Evolutionary conservation across 768 basidiomycete genomes (phyloP), one percentile per base, ranked within the genome.

Genomic region (Naganishia vishniacii): DNA sequence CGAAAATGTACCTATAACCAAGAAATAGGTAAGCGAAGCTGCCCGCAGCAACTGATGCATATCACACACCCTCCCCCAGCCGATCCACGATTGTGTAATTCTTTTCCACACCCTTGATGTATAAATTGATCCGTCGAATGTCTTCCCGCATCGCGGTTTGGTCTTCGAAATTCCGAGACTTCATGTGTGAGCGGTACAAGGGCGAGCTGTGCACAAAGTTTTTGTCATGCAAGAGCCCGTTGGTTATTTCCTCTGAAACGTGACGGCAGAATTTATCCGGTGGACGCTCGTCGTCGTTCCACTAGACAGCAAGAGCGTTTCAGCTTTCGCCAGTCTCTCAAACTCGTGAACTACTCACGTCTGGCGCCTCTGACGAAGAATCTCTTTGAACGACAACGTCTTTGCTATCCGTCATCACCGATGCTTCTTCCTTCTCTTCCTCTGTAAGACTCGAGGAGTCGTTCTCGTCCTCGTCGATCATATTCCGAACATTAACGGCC

Each of bases 71-170:
- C 60, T 93, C 97, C 15, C 95, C 95, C 0, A 99, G 83, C 0
- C 93, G 84, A 79, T 97, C 94, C 37, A 97, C 76, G 37, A 98
- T 80, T 53, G 80, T 82, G 80, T 94, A 98, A 68, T 88, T 81
- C 2, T 80, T 72, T 4, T 78, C 73, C 59, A 94, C 80, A n/a
- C 81, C 77, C 0, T 88, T 87, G 4, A 94, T 84, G 18, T 83
- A 81, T 0, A 79, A 73, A 66, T 85, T 79, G 28, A 97, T 82
- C 65, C 88, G 84, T 0, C 78, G 73, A 45, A 98, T 91, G 77
- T 99, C 94, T 42, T 81, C 78, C 47, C 82, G 79, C 59, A 97
- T 88, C 68, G 88, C 88, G 2, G 80, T 79, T 64, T 83, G 85
- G 68, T 95, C 92, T 45, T 88, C 84, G 0, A 68, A 61, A 7